A percentile compares a stretch with the other conserved stretches of the same genome.
Conservation (phyloP, 768 basidiomycete species). For the Trametes sanguinea region DNA sequence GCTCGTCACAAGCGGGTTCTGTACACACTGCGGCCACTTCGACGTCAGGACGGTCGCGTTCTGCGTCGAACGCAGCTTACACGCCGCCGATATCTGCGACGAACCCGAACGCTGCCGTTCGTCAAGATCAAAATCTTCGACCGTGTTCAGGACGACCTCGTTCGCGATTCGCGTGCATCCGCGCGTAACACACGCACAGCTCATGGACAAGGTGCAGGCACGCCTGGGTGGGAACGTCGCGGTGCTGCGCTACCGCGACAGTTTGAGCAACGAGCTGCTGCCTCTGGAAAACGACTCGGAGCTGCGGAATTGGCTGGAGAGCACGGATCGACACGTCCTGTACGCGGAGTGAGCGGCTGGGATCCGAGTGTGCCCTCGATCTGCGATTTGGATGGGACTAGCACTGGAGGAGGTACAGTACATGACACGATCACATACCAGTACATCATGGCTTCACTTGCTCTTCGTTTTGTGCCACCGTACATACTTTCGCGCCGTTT, state of each 20-base stretch:
- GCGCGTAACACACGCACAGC: conserved; percentile 77
- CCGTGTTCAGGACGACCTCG: conserved; percentile 88
- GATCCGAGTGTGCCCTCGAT: neutral
- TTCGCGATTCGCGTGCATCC: conserved; percentile 98
- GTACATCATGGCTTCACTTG: conserved; percentile 15
- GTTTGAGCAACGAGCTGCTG: conserved; percentile 65
- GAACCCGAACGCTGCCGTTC: conserved; percentile 83
- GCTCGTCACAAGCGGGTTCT: conserved; percentile 54
- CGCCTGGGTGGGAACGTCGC: conserved; percentile 77
- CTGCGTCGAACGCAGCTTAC: conserved; percentile 60
- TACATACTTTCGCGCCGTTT: conserved; percentile 5
- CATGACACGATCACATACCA: neutral
- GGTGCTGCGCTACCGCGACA: conserved; percentile 74
- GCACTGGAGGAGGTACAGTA: conserved; percentile 12
- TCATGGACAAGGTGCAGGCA: conserved; percentile 90
- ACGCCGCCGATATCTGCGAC: conserved; percentile 74
- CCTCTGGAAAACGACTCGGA: conserved; percentile 64
- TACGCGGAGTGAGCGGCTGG: conserved; percentile 62
- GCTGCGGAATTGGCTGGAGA: conserved; percentile 72
- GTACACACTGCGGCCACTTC: conserved; percentile 40
- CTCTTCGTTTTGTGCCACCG: conserved; percentile 11
- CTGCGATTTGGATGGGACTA: neutral
- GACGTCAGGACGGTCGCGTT: conserved; percentile 48
- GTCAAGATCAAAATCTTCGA: conserved; percentile 99
- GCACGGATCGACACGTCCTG: conserved; percentile 79